Percentiles rank a stretch among this genome's conserved stretches.
Evolutionary conservation across 2,329 filamentous ascomycete species (phyloP).

Genomic region (Ambrosiella beaveri): DNA sequence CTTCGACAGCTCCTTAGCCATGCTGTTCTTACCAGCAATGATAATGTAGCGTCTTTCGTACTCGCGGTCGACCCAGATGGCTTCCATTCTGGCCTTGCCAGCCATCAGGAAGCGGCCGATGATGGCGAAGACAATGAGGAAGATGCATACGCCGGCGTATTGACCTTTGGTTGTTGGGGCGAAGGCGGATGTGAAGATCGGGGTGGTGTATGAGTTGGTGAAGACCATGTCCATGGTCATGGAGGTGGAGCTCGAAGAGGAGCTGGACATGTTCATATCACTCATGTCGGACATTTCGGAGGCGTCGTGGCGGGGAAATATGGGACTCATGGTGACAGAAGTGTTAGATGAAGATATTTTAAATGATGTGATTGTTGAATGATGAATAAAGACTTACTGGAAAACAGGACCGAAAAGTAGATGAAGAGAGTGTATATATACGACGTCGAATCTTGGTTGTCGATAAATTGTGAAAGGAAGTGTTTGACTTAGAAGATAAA

Average conservation of each 20-base stretch:
- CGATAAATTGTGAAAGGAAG: too few relatives aligned
- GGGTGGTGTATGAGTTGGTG: conserved; percentile 33
- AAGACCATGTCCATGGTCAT: conserved; percentile 37
- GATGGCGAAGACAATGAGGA: conserved; percentile 61
- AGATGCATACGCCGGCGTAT: conserved; percentile 85
- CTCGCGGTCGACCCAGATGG: conserved; percentile 52
- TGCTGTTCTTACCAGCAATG: conserved; percentile 44
- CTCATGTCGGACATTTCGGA: conserved; percentile 4
- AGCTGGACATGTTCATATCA: conserved; percentile 10
- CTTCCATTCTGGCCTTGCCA: conserved; percentile 44
- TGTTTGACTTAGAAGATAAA: not conserved
- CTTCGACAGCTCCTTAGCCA: conserved; percentile 40
- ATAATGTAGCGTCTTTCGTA: conserved; percentile 60
- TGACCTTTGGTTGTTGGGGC: conserved; percentile 49
- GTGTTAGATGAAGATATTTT: not conserved
- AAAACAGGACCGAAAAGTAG: not conserved
- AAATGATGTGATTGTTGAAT: not conserved
- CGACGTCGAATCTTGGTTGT: not conserved
- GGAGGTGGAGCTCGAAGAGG: not conserved
- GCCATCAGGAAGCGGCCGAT: conserved; percentile 56
- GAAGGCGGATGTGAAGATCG: conserved; percentile 49
- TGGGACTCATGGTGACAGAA: not conserved
- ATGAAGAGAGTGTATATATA: not conserved
- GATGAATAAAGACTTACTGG: not conserved
- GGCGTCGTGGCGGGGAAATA: conserved; percentile 6